Base-by-base conservation (phyloP, 2,329 filamentous ascomycete genomes). In the Graphiopsis chlorocephala region DNA sequence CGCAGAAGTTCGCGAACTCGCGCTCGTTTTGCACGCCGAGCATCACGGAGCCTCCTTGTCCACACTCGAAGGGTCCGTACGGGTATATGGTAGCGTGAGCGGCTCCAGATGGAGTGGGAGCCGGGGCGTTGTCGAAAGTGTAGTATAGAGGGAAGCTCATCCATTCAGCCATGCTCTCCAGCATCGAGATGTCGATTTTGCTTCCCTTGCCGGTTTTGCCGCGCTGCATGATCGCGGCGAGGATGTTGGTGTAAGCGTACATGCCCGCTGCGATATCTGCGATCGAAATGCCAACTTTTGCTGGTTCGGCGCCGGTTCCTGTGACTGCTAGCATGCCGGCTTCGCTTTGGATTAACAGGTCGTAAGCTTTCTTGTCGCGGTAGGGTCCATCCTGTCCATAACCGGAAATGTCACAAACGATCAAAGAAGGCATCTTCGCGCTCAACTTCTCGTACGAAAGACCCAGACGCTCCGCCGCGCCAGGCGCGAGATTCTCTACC, bases 141-240 rank as follows among this genome's bases (percentile, higher is more conserved):
- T 85, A 85, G 68, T 85, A 61, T 28, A 61, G 25, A 2, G 82
- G 83, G 50, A 84, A 85, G 0, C 76, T 75, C 83, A 85, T 85
- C 83, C 84, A 85, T 69, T 85, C 83, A 0, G 80, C 76, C 82
- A 85, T 84, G 48, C 79, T 79, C 68, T 85, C 83, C 8, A 85
- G 74, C 83, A 85, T 85, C 0, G 82, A 84, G 17, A 85, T 81
- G 31, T 85, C 83, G 35, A 85, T 79, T 20, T 78, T 76, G 26
- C 77, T 79, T 0, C 83, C 83, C 20, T 72, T 72, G 0, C 81
- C 80, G 0, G 82, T 81, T 65, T 79, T 82, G 1, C 71, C 74
- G 0, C 83, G 78, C 67, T 82, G 58, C 53, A 66, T 60, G 25
- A 85, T 65, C 0, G 83, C 83, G 0, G 80, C 81, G 6, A 85